A percentile compares a stretch with the other conserved stretches of the same genome.
These are phyloP conservation scores for Colletotrichum falcatum DNA, from an alignment of 2,329 filamentous ascomycete genomes.

Conservation along the genomic window DNA sequence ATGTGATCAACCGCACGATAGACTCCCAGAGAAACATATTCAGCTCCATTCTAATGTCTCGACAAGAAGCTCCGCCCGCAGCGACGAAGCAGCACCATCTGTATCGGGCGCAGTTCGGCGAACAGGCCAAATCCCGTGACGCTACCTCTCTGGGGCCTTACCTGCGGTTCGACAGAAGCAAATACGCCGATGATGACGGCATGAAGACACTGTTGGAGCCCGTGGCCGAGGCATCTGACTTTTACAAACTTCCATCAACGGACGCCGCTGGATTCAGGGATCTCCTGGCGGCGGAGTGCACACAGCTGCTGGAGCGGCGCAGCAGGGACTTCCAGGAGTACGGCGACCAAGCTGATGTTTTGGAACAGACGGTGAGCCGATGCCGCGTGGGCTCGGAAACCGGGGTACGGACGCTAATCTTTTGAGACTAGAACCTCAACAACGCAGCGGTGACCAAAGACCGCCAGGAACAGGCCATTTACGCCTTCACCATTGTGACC, in stretches of 20 bases:
- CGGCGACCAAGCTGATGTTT: constrained; percentile 43
- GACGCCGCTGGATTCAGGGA: constrained; percentile 41
- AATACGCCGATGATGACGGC: constrained; percentile 26
- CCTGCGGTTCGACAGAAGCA: constrained; percentile 21
- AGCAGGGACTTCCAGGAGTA: constrained; percentile 48
- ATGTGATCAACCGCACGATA: constrained; percentile 52
- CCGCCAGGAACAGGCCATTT: constrained; percentile 60
- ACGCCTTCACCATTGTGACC: constrained; percentile 63
- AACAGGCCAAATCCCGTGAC: constrained; percentile 22
- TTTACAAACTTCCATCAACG: constrained; percentile 40
- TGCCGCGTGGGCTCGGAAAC: background rate
- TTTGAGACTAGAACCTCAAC: constrained; percentile 46
- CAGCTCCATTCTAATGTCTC: constrained; percentile 42
- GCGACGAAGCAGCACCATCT: constrained; percentile 40
- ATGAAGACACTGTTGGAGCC: constrained; percentile 19
- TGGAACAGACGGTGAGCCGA: constrained; percentile 46
- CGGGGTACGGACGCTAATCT: constrained; percentile 7
- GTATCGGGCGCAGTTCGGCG: constrained; percentile 38
- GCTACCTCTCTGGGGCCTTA: constrained; percentile 23
- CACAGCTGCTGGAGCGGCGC: constrained; percentile 52
- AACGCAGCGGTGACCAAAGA: constrained; percentile 57
- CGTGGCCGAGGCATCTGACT: constrained; percentile 35
- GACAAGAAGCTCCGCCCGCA: constrained; percentile 13
- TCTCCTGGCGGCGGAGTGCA: constrained; percentile 55
- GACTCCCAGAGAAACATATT: constrained; percentile 50